These are phyloP conservation scores for Syzygium aqueum DNA, from an alignment of 345 rosid species.

Conservation along the genomic window DNA sequence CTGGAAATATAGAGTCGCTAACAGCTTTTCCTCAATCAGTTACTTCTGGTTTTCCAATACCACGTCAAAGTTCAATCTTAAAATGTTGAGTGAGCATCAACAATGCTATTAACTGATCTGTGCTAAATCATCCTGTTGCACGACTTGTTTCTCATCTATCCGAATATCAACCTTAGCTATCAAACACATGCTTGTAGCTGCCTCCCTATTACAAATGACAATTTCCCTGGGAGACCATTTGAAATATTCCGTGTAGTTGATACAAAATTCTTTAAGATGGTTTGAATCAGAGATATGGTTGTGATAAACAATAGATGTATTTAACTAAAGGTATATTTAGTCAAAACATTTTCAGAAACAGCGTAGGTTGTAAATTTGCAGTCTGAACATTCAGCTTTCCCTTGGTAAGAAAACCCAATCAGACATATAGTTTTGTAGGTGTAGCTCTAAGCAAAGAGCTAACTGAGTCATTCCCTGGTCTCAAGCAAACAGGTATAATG, in stretches of 20 bases:
- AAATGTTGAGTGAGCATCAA: not conserved
- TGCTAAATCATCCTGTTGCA: not conserved
- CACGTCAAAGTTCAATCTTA: not conserved
- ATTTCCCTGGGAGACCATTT: not conserved
- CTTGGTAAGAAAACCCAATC: not conserved
- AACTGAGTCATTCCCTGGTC: not conserved
- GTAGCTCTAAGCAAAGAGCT: not conserved
- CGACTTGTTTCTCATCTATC: not conserved
- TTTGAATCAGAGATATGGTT: not conserved
- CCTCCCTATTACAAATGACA: not conserved
- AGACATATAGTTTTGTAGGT: not conserved
- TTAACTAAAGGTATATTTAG: not conserved
- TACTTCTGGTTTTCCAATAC: not conserved
- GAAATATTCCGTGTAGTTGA: not conserved
- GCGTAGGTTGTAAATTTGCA: not conserved
- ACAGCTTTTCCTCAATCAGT: not conserved
- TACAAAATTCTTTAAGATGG: not conserved
- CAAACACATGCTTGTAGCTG: not conserved
- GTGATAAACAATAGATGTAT: not conserved
- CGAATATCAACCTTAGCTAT: not conserved
- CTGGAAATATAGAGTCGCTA: not conserved
- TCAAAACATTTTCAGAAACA: not conserved
- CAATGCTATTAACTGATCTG: not conserved
- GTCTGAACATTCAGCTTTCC: not conserved
- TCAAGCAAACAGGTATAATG: not conserved